Evolutionary conservation across 176 grass and related monocot genomes (phyloP).

Genomic region (Hordeum vulgare): DNA sequence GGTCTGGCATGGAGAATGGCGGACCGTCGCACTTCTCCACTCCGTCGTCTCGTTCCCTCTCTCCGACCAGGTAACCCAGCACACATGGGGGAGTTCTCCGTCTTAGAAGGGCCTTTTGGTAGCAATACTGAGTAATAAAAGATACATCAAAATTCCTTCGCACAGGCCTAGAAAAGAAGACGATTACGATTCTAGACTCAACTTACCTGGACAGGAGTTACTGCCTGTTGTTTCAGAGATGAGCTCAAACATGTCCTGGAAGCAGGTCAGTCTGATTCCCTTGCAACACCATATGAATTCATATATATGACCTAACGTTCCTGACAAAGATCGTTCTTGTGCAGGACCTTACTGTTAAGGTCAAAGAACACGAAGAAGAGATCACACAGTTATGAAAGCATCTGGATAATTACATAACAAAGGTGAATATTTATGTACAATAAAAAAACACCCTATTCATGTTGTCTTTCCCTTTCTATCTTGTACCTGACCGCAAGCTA

Average conservation of each 20-base stretch:
- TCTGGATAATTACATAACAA: constrained; percentile 69
- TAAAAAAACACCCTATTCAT: not conserved
- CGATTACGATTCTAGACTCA: constrained; percentile 54
- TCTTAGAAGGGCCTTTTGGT: not conserved
- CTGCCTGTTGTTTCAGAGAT: constrained; percentile 51
- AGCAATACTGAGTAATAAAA: not conserved
- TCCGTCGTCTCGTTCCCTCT: constrained; percentile 73
- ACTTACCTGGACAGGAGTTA: constrained; percentile 37
- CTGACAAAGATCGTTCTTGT: constrained; percentile 19
- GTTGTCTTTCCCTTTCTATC: not conserved
- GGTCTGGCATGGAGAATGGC: constrained; percentile 28
- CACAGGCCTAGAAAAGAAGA: constrained; percentile 59
- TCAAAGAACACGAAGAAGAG: constrained; percentile 80
- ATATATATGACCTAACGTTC: not conserved
- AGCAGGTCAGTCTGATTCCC: constrained; percentile 47
- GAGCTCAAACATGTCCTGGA: constrained; percentile 62
- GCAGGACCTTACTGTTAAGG: constrained; percentile 71
- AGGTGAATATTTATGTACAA: constrained; percentile 37
- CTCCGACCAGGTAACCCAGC: constrained; percentile 59
- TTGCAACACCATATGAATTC: not conserved
- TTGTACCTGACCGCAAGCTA: constrained; percentile 27
- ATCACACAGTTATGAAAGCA: constrained; percentile 74
- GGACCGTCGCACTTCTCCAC: constrained; percentile 59
- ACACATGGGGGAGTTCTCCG: not conserved
- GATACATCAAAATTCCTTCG: not conserved